Evolutionary conservation across 352 stramenopile species (phyloP).

Genomic region (Globisporangium echinulatum): DNA sequence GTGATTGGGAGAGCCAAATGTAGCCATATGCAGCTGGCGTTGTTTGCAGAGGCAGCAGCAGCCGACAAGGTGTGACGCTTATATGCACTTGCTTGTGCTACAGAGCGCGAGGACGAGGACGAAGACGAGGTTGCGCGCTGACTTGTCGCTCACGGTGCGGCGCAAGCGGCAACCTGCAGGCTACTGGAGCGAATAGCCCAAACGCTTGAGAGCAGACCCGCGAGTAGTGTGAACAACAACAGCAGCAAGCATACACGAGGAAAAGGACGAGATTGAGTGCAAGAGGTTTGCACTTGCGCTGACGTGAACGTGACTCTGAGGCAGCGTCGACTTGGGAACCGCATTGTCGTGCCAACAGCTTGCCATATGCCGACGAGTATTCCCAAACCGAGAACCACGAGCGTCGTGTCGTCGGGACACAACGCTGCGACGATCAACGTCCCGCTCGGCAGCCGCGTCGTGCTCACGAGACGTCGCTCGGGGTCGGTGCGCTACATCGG

Average conservation of each 20-base stretch:
- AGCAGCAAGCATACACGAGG: neutral
- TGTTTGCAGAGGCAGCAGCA: too few species aligned
- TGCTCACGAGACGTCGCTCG: conserved; percentile 45
- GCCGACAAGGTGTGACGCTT: too few species aligned
- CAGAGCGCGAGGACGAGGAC: too few species aligned
- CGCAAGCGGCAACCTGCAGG: too few species aligned
- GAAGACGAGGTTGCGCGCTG: too few species aligned
- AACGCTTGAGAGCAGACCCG: too few species aligned
- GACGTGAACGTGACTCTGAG: neutral
- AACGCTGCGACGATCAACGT: conserved; percentile 28
- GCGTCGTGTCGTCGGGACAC: conserved; percentile 3
- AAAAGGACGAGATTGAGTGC: neutral
- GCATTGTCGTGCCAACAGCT: neutral
- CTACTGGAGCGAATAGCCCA: too few species aligned
- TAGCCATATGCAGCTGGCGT: too few species aligned
- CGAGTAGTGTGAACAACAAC: neutral
- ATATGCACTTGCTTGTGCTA: too few species aligned
- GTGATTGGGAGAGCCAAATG: too few species aligned
- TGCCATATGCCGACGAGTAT: conserved; percentile 11
- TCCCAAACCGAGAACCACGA: conserved; percentile 11
- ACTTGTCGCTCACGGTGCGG: too few species aligned
- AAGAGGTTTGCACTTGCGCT: neutral
- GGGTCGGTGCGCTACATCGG: conserved; percentile 58
- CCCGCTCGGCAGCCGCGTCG: conserved; percentile 45
- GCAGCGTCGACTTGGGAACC: neutral